Evolutionary conservation across 306 rosid genomes (phyloP).

Genomic region (Vigna nakashimae): DNA sequence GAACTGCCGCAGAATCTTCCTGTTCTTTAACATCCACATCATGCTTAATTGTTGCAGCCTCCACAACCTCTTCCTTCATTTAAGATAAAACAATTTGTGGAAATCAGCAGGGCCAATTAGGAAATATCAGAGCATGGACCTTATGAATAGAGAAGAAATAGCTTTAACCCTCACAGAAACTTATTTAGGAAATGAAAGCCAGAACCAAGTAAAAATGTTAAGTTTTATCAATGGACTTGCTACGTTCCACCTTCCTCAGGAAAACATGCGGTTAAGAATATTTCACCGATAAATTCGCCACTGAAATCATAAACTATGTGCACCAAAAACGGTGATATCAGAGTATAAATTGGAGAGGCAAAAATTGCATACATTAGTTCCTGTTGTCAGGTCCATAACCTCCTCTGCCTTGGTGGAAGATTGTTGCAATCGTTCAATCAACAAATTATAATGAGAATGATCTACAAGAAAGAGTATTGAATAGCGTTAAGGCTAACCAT

Average conservation of each 20-base stretch:
- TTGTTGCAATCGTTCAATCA: slow-evolving; percentile 69
- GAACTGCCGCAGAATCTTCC: slow-evolving; percentile 50
- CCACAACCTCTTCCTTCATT: slow-evolving; percentile 58
- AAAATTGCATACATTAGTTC: slow-evolving; percentile 60
- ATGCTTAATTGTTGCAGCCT: slow-evolving; percentile 48
- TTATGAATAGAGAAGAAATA: neutral
- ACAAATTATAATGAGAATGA: slow-evolving; percentile 56
- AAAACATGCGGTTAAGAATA: slow-evolving; percentile 30
- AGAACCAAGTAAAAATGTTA: slow-evolving; percentile 12
- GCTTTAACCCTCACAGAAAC: neutral
- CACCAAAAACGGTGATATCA: slow-evolving; percentile 26
- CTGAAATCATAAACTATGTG: slow-evolving; percentile 7
- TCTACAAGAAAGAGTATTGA: slow-evolving; percentile 53
- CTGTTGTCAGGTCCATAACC: slow-evolving; percentile 48
- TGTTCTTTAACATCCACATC: slow-evolving; percentile 48
- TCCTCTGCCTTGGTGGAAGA: slow-evolving; percentile 62
- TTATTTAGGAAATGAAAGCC: neutral
- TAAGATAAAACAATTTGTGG: slow-evolving; percentile 28
- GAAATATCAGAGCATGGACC: neutral
- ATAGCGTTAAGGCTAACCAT: too few species aligned
- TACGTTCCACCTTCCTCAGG: neutral
- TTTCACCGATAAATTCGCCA: slow-evolving; percentile 24
- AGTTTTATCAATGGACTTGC: neutral
- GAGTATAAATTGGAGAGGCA: slow-evolving; percentile 39
- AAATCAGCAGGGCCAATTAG: slow-evolving; percentile 6